Base-by-base conservation (phyloP, 768 basidiomycete species). In the Multifurca ochricompacta region DNA sequence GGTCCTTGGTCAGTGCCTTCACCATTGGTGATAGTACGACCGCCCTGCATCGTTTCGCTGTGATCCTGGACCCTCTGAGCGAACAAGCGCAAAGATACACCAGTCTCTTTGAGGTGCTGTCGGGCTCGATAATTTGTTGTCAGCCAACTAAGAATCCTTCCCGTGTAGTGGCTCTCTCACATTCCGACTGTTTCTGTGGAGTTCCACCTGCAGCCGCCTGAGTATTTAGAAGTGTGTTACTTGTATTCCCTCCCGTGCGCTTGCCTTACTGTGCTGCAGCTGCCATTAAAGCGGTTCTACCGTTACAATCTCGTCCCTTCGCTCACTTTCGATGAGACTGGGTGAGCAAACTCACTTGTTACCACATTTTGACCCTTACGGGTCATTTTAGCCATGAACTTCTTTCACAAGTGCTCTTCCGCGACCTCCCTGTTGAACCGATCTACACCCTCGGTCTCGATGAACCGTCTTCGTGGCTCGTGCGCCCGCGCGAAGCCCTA, bases 391-490 rank as follows among this genome's bases (percentile, higher is more conserved):
- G 86, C 1, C 66, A 75, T 28, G 87, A 91, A 62, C 63, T 79
- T 11, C 70, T 77, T 1, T 73, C 85, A 0, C 71, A 74, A 19
- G 77, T 83, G 1, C 67, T 72, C 3, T 97, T 99, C 69, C 73
- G 74, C 8, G 77, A 76, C 48, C 74, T 99, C 8, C 93, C 95
- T 0, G 67, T 77, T 2, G 87, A 93, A 10, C 90, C 93, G 0
- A 91, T 99, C 53, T 91, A 93, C 63, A 98, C 95, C 0, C 76
- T 98, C n/a, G 82, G 82, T 4, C 85, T 96, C 80, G 95, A 98
- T 48, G 84, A 91, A 2, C 91, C 89, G 5, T 74, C 82, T 2
- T 82, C 95, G 0, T 99, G 96, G 96, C 81, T 97, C 6, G 93
- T 92, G 25, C 84, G 91, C 10, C 96, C 95, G 1, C 80, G 82